phyloP scores from a whole-genome alignment of 1,284 basidiomycete genomes.

The Tilletia caries region DNA sequence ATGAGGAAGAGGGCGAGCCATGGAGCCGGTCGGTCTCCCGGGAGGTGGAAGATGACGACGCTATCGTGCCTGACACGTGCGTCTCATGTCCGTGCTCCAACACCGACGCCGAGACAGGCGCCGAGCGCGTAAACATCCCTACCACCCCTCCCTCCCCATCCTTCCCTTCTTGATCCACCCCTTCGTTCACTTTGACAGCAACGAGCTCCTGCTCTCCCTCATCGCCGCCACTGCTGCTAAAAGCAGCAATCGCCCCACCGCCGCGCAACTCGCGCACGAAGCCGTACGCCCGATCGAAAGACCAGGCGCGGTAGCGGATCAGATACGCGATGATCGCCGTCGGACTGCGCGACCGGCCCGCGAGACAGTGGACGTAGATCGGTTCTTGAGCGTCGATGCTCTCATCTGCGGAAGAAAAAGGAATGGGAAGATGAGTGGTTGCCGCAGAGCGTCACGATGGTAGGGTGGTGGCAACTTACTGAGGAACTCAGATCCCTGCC shows the following conservation, averaged over 20 bases:
- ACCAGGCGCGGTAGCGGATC: slow-evolving; percentile 13
- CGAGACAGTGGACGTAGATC: slow-evolving; percentile 12
- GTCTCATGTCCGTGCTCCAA: background rate
- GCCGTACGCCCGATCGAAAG: slow-evolving; percentile 6
- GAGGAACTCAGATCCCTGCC: slow-evolving; percentile 3
- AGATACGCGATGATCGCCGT: slow-evolving; percentile 15
- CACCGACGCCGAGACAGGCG: background rate
- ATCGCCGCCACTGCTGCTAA: background rate
- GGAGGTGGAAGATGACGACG: no score
- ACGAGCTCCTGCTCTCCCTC: background rate
- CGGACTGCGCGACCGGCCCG: background rate
- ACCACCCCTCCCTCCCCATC: no score
- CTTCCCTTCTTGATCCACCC: no score
- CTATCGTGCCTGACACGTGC: no score
- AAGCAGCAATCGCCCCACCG: background rate
- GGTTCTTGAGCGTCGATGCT: background rate
- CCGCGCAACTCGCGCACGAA: slow-evolving; percentile 11
- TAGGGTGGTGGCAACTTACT: background rate
- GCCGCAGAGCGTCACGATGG: background rate
- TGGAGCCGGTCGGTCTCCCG: no score
- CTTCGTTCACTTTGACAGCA: background rate
- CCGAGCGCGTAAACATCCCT: background rate
- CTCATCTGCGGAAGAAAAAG: background rate
- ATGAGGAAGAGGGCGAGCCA: no score
- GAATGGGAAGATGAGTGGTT: background rate